A percentile compares a stretch with the other conserved stretches of the same genome.
phyloP scores from a whole-genome alignment of 2,329 filamentous ascomycete genomes.

The Sordariomycetes sp. region DNA sequence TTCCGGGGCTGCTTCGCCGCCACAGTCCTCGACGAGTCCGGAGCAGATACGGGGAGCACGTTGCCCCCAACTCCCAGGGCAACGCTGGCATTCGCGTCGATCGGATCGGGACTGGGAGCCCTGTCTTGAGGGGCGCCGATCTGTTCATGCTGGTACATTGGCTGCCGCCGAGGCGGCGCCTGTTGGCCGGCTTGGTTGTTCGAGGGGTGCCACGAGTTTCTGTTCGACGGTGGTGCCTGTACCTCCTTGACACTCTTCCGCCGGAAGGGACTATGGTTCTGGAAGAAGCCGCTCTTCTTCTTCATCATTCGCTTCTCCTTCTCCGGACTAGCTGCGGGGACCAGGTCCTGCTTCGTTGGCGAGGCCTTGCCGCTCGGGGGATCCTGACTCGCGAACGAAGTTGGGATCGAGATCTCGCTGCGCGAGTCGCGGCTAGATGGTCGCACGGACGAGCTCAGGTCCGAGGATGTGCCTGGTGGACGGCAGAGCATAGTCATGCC shows the following conservation, averaged over 20 bases:
- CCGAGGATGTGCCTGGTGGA: slow-evolving; percentile 47
- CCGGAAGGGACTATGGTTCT: slow-evolving; percentile 84
- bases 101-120: slow-evolving; percentile 64
- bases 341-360: slow-evolving; percentile 54
- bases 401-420: slow-evolving; percentile 74
- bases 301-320: slow-evolving; percentile 62
- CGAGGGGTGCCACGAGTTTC: slow-evolving; percentile 50
- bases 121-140: slow-evolving; percentile 25
- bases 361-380: slow-evolving; percentile 64
- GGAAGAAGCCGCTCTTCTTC: slow-evolving; percentile 80
- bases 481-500: slow-evolving; percentile 97
- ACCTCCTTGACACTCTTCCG: slow-evolving; percentile 79
- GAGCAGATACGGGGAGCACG: slow-evolving; percentile 72
- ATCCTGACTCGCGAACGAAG: slow-evolving; percentile 80
- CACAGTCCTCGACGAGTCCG: not conserved
- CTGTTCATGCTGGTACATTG: slow-evolving; percentile 24
- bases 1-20: slow-evolving; percentile 20
- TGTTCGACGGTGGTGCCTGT: slow-evolving; percentile 26
- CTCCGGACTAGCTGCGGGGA: slow-evolving; percentile 41
- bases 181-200: slow-evolving; percentile 12
- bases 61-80: slow-evolving; percentile 94
- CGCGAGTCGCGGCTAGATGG: slow-evolving; percentile 80
- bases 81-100: slow-evolving; percentile 84
- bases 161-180: slow-evolving; percentile 23
- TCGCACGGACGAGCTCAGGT: slow-evolving; percentile 51